Evolutionary conservation across 116 monocot species (phyloP).

Genomic region (Papilionanthe hybrid): DNA sequence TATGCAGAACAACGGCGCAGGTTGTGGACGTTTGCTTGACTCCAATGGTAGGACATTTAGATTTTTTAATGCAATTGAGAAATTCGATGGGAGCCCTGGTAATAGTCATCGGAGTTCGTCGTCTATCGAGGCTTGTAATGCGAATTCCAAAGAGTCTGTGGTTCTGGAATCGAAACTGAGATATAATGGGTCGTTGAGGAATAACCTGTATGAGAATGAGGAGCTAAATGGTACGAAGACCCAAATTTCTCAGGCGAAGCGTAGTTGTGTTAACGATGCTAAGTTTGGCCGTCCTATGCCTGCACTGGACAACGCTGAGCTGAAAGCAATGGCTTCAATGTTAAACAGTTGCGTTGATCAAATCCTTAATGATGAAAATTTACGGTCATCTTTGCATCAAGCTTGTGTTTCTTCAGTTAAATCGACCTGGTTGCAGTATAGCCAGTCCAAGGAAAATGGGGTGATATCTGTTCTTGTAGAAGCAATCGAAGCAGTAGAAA

Average conservation of each 20-base stretch:
- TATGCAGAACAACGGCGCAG: not conserved
- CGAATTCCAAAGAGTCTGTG: no score
- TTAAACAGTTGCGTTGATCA: conserved; percentile 19
- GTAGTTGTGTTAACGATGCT: conserved; percentile 1
- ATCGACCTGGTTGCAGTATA: not conserved
- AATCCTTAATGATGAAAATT: conserved; percentile 34
- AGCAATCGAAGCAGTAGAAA: conserved; percentile 18
- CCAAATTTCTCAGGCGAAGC: not conserved
- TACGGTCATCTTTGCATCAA: conserved; percentile 26
- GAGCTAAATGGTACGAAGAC: not conserved
- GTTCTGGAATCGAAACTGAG: not conserved
- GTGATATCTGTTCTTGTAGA: conserved; percentile 23
- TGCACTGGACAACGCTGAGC: conserved; percentile 27
- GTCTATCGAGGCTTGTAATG: not conserved
- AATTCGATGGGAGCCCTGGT: no score
- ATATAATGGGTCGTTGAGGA: not conserved
- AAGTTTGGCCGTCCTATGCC: not conserved
- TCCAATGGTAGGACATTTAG: not conserved
- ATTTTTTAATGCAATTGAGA: not conserved
- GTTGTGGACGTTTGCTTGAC: conserved; percentile 4
- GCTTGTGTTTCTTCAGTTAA: conserved; percentile 35
- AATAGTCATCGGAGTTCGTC: not conserved
- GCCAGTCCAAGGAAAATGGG: conserved; percentile 3
- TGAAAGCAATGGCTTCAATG: conserved; percentile 33
- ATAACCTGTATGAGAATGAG: not conserved